Percentiles rank a stretch among this genome's conserved stretches.
phyloP scores from a whole-genome alignment of 208 protist genomes.

The Acanthamoeba triangularis region DNA sequence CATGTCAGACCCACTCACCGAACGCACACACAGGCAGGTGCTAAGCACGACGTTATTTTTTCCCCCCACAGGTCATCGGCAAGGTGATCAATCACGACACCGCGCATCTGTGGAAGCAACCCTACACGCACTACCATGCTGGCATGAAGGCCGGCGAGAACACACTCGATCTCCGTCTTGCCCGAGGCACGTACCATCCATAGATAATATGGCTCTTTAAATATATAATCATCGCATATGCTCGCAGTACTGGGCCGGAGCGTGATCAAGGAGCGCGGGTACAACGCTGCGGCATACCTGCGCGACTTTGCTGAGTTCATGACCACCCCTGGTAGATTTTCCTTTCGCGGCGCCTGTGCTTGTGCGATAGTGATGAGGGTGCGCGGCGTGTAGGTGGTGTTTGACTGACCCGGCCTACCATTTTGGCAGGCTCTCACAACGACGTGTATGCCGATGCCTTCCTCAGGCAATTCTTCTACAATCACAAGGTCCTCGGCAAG shows the following conservation, averaged over 20 bases:
- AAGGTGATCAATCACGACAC: conserved; percentile 58
- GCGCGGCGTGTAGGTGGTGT: background rate
- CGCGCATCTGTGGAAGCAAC: conserved; percentile 27
- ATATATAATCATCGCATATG: background rate
- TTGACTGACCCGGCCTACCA: background rate
- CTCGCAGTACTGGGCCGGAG: conserved; percentile 41
- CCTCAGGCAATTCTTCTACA: conserved; percentile 71
- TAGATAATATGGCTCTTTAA: background rate
- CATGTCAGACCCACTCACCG: background rate
- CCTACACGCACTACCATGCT: conserved; percentile 48
- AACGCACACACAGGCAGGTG: too few relatives aligned
- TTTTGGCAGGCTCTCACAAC: conserved; percentile 52
- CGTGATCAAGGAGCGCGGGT: conserved; percentile 20
- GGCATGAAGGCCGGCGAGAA: conserved; percentile 63
- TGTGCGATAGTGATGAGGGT: background rate
- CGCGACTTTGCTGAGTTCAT: conserved; percentile 77
- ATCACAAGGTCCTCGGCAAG: conserved; percentile 30
- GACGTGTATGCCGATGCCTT: conserved; percentile 75
- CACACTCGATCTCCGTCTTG: conserved; percentile 42
- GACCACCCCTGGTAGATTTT: conserved; percentile 77
- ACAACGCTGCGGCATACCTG: conserved; percentile 45
- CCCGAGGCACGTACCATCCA: background rate
- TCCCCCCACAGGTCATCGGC: background rate
- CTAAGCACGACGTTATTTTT: background rate
- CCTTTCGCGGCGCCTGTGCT: too few relatives aligned